These are phyloP conservation scores for Ceratocystis lukuohia DNA, from an alignment of 2,329 filamentous ascomycete species.

Conservation along the genomic window DNA sequence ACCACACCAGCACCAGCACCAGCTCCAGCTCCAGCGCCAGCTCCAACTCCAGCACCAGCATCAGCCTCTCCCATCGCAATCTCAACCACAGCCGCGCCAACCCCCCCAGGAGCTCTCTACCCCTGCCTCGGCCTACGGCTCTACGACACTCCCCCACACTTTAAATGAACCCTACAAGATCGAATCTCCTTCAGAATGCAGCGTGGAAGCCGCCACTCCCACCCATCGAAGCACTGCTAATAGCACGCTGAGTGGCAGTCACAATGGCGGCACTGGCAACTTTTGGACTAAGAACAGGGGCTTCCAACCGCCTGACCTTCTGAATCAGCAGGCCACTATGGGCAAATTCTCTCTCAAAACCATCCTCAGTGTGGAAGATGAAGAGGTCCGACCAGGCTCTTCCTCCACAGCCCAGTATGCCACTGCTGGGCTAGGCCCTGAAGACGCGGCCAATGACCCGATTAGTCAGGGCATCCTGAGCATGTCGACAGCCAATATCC, in stretches of 20 bases:
- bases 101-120: conserved; percentile 3
- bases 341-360: conserved; percentile 27
- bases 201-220: background rate
- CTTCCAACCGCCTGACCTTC: conserved; percentile 26
- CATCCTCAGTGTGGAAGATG: conserved; percentile 23
- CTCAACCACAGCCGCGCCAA: background rate
- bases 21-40: background rate
- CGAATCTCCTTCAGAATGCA: conserved; percentile 11
- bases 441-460: conserved; percentile 12
- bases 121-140: background rate
- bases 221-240: conserved; percentile 11
- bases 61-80: background rate
- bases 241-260: background rate
- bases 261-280: conserved; percentile 4
- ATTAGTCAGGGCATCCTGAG: conserved; percentile 2
- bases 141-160: background rate
- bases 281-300: conserved; percentile 20
- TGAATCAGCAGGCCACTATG: conserved; percentile 27
- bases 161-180: conserved; percentile 6
- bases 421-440: background rate
- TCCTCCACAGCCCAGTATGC: background rate
- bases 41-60: background rate
- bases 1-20: background rate
- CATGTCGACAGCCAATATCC: background rate
- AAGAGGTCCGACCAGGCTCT: background rate